These are phyloP conservation scores for Dendrocalamus latiflorus DNA, from an alignment of 202 grass and related monocot genomes.

Conservation along the genomic window DNA sequence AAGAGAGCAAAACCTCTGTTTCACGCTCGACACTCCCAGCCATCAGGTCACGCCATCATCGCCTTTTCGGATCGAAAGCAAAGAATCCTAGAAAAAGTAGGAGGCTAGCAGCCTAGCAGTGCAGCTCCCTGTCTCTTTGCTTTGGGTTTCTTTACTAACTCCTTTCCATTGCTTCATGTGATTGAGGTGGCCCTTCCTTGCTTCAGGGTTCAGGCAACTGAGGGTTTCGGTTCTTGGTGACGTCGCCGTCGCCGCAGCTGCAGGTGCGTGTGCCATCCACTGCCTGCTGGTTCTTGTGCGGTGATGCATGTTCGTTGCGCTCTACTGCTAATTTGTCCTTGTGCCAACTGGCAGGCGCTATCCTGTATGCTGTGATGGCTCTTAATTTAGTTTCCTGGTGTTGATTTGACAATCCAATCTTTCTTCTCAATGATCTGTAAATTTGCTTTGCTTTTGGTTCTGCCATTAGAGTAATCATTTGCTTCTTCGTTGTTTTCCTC, in stretches of 20 bases:
- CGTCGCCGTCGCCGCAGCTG: not conserved
- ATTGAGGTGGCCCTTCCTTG: conserved; percentile 3
- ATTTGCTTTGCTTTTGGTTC: not conserved
- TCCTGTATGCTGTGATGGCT: not conserved
- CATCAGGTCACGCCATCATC: not conserved
- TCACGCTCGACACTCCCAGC: not conserved
- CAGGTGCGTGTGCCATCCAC: conserved; percentile 6
- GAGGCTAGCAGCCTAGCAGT: not conserved
- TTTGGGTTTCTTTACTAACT: conserved; percentile 21
- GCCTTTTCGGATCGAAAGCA: conserved; percentile 28
- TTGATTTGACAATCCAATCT: not conserved
- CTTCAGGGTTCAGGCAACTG: not conserved
- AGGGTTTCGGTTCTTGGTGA: not conserved
- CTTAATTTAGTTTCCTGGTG: not conserved
- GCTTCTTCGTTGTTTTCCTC: not conserved
- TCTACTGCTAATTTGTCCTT: not conserved
- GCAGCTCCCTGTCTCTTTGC: conserved; percentile 14
- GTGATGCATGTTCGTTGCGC: not conserved
- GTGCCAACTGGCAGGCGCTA: not conserved
- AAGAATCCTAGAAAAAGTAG: conserved; percentile 29
- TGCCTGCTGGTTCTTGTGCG: not conserved
- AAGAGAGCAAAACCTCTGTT: not conserved
- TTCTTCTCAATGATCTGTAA: not conserved
- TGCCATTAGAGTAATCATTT: not conserved
- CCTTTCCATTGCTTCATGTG: not conserved